Base-by-base conservation (phyloP, 2,329 filamentous ascomycete species). In the Stachybotrys echinatus region DNA sequence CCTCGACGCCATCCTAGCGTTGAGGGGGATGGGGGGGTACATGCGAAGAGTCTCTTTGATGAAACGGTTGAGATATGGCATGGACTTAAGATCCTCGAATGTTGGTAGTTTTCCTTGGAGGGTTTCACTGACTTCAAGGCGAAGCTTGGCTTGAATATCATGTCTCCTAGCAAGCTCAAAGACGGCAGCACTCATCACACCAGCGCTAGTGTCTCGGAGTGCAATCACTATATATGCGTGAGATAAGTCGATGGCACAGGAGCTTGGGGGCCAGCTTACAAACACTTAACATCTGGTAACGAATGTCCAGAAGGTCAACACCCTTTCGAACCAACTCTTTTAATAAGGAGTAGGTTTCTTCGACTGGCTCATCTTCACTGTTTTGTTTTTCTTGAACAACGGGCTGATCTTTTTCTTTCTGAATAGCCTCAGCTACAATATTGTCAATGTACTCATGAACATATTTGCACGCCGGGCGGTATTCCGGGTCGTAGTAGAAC, bases 11-110 rank as follows among this genome's bases (percentile, higher is more conserved):
- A 67, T 62, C 31, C 79, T 75, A 22, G 67, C 66, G 61, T 80
- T 81, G 40, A 67, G 60, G 10, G 77, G 75, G 23, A 79, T 73
- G 18, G 74, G 68, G 20, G 76, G 73, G 58, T 79, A 68, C 14
- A 78, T 59, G 38, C 77, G 73, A 19, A 80, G 67, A 23, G 6
- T n/a, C 10, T 23, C 20, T 44, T 21, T 5, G 20, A 21, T 44
- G 18, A 44, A 18, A 8, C 23, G 23, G 21, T n/a, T 6, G 6
- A 44, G n/a, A 21, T 44, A 44, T 21, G 20, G 10, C 14, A 44
- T 20, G 42, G 10, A 21, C 21, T 23, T 20, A 5, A 44, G 42
- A 6, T 6, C 42, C 6, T 44, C 20, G n/a, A 12, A 23, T 10
- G 42, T 44, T 7, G 19, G 39, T 18, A 21, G 42, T 21, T 19